Evolutionary conservation across 2,329 filamentous ascomycete genomes (phyloP).

Genomic region (Botrytis fragariae): DNA sequence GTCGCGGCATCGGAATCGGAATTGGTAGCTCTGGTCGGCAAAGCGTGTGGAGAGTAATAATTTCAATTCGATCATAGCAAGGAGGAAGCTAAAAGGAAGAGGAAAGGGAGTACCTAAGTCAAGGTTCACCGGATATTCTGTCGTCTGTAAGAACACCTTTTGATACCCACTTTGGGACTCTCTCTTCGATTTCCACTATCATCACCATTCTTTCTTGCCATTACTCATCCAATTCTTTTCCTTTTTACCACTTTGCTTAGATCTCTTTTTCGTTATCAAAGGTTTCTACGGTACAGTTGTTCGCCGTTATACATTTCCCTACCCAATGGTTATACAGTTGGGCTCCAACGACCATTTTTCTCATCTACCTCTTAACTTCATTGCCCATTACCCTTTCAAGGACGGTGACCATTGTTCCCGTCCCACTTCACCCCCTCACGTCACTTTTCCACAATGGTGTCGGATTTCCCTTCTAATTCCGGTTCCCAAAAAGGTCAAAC

Average conservation of each 20-base stretch:
- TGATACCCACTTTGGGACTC: neutral
- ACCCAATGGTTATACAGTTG: neutral
- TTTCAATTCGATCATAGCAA: neutral
- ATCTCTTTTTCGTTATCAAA: neutral
- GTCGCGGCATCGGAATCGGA: neutral
- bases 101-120: conserved; percentile 3
- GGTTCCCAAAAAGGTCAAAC: neutral
- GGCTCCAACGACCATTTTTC: neutral
- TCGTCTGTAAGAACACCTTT: conserved; percentile 17
- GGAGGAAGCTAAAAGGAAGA: neutral
- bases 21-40: neutral
- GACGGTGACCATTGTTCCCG: neutral
- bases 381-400: neutral
- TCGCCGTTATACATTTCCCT: neutral
- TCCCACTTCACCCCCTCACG: neutral
- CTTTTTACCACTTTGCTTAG: neutral
- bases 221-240: neutral
- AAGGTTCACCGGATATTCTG: neutral
- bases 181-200: neutral
- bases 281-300: neutral
- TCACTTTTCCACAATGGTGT: neutral
- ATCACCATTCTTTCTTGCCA: neutral
- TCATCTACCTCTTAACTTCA: neutral
- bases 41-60: neutral
- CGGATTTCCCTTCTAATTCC: too few relatives aligned